Percentiles rank a stretch among this genome's conserved stretches.
Evolutionary conservation across 805 yeast species (phyloP).

Genomic region (Wickerhamiella dianesei): DNA sequence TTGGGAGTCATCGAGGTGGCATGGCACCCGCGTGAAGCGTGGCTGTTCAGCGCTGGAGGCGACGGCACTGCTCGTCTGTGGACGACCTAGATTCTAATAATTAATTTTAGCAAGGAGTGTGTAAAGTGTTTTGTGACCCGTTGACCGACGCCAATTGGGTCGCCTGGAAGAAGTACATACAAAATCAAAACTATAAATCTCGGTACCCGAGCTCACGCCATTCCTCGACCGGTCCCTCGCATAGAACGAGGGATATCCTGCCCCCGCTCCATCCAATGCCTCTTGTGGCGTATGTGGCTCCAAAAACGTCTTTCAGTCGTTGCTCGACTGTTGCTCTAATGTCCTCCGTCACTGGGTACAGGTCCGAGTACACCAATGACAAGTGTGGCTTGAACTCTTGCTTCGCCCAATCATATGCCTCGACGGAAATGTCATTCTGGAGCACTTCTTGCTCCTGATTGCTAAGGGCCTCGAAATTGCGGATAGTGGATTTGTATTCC

Average conservation of each 20-base stretch:
- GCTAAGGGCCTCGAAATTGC: conserved; percentile 21
- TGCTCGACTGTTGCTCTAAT: conserved; percentile 48
- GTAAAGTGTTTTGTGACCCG: too few relatives aligned
- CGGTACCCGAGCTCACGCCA: conserved; percentile 50
- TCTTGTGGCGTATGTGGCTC: conserved; percentile 29
- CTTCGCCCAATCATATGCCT: conserved; percentile 44
- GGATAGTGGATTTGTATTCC: conserved; percentile 10
- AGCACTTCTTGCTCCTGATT: conserved; percentile 3
- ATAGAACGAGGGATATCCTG: conserved; percentile 49
- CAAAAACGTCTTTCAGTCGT: conserved; percentile 52
- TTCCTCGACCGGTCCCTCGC: conserved; percentile 57
- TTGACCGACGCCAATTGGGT: too few relatives aligned
- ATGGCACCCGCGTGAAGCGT: conserved; percentile 98
- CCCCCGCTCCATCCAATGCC: conserved; percentile 55
- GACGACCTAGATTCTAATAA: conserved; percentile 88
- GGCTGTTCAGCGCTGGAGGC: conserved; percentile 96
- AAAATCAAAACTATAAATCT: conserved; percentile 19
- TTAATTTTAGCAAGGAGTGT: too few relatives aligned
- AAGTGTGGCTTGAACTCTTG: conserved; percentile 58
- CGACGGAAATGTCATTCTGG: conserved; percentile 13
- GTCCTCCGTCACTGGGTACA: conserved; percentile 55
- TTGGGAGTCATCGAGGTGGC: conserved; percentile 75
- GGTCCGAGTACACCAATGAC: conserved; percentile 52
- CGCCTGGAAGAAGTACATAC: too few relatives aligned
- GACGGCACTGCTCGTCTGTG: conserved; percentile 91